Base-by-base conservation (phyloP, 352 stramenopile genomes). In the Phytophthora pini region DNA sequence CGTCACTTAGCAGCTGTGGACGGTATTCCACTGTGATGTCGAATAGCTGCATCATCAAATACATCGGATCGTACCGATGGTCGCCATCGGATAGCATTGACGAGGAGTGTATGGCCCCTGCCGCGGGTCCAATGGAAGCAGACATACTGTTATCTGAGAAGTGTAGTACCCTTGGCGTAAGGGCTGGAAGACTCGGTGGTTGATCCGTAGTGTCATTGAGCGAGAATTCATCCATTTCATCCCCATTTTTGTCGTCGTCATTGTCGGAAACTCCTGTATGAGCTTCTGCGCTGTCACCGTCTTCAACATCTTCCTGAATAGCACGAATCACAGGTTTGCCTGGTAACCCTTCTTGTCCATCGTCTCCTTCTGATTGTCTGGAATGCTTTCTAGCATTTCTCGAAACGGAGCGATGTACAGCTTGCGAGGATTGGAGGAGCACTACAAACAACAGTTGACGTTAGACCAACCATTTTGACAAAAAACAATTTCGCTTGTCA, bases 11-110 rank as follows among this genome's bases (percentile, higher is more conserved):
- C 31, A 90, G 54, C 45, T 90, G 75, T 24, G 85, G 87, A 10
- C 80, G 79, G 27, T 78, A 78, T 39, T 82, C 68, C 34, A 72
- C 58, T 0, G 79, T 79, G 36, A 93, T 45, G 48, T 93, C 84
- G 48, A 93, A 95, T 1, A 95, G 56, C 60, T 93, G 80, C 77
- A 88, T 90, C 88, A 95, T 95, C 36, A 95, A 57, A 56, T 89
- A 83, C 46, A 81, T 72, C 36, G 88, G 86, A 38, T 94, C 79
- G 17, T 87, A 75, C 15, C 45, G 29, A 5, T 36, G 31, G 31
- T 76, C 62, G 12, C 61, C 43, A 17, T 34, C 27, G 1, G 20
- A 24, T 10, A 48, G 22, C 0, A 27, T 48, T n/a, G 46, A 49
- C 9, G 15, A 8, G 24, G 26, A 48, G 26, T 36, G 17, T 13